Evolutionary conservation across 768 basidiomycete species (phyloP).

Genomic region (Termitomyces sp.): DNA sequence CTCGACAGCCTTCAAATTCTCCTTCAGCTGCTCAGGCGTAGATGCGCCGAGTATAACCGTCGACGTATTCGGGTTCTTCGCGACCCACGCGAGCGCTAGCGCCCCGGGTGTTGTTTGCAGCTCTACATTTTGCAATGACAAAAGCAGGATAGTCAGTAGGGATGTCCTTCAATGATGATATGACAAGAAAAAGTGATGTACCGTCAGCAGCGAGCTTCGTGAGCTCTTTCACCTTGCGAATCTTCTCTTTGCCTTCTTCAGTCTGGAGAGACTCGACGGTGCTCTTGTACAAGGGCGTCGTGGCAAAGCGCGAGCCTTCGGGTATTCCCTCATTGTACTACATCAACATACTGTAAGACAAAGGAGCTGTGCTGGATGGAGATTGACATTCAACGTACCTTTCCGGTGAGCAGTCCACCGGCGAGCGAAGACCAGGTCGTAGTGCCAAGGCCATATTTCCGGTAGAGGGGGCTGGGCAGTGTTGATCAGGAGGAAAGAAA

Average conservation of each 20-base stretch:
- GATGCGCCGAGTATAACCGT: slow-evolving; percentile 69
- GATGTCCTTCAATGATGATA: neutral
- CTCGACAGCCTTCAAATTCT: slow-evolving; percentile 68
- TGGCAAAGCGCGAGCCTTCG: slow-evolving; percentile 62
- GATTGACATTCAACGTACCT: slow-evolving; percentile 31
- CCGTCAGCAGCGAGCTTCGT: slow-evolving; percentile 60
- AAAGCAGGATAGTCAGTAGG: neutral
- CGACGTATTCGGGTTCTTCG: slow-evolving; percentile 60
- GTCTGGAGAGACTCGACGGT: slow-evolving; percentile 47
- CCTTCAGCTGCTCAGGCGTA: slow-evolving; percentile 56
- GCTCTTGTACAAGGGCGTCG: slow-evolving; percentile 43
- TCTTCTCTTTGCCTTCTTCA: slow-evolving; percentile 60
- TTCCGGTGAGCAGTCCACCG: slow-evolving; percentile 73
- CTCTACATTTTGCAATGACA: slow-evolving; percentile 16
- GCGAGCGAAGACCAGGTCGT: slow-evolving; percentile 74
- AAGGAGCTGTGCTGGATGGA: neutral
- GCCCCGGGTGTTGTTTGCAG: slow-evolving; percentile 45
- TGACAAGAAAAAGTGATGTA: slow-evolving; percentile 6
- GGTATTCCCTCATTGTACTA: slow-evolving; percentile 77
- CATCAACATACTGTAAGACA: neutral
- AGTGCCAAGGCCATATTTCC: slow-evolving; percentile 60
- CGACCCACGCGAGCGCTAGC: slow-evolving; percentile 78
- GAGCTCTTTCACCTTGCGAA: slow-evolving; percentile 64
- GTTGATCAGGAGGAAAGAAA: neutral
- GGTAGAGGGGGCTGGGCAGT: slow-evolving; percentile 46